Conservation (phyloP, 495 filamentous ascomycete genomes). For the Neurospora sp. region DNA sequence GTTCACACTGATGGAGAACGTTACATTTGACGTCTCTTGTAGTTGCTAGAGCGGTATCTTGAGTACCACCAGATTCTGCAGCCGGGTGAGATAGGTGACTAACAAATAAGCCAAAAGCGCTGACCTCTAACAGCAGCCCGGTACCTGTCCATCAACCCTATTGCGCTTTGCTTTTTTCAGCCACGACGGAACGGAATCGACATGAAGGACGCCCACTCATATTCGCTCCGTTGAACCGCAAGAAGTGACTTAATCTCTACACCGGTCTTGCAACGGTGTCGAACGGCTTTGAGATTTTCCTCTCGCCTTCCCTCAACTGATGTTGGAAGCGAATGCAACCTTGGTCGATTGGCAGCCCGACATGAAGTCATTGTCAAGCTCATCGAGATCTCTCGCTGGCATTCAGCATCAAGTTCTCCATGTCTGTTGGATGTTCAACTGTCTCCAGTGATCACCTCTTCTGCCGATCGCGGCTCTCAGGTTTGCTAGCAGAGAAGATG, state of each 20-base stretch:
- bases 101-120: background rate
- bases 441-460: background rate
- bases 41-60: background rate
- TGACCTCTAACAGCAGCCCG: background rate
- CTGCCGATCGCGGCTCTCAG: background rate
- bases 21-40: background rate
- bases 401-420: background rate
- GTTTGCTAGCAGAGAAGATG: background rate
- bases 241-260: background rate
- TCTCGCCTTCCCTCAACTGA: background rate
- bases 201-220: background rate
- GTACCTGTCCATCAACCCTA: background rate
- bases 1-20: background rate
- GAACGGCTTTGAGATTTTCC: background rate
- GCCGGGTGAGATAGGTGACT: background rate
- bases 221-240: background rate
- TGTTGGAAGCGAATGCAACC: background rate
- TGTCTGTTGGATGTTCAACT: background rate
- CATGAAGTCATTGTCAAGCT: background rate
- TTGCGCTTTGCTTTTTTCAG: background rate
- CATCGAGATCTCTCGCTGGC: background rate
- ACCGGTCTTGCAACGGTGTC: background rate
- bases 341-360: background rate
- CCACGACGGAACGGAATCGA: background rate
- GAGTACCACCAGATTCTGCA: no score